Conservation (phyloP, 2,329 filamentous ascomycete species). For the Neurospora sp. region DNA sequence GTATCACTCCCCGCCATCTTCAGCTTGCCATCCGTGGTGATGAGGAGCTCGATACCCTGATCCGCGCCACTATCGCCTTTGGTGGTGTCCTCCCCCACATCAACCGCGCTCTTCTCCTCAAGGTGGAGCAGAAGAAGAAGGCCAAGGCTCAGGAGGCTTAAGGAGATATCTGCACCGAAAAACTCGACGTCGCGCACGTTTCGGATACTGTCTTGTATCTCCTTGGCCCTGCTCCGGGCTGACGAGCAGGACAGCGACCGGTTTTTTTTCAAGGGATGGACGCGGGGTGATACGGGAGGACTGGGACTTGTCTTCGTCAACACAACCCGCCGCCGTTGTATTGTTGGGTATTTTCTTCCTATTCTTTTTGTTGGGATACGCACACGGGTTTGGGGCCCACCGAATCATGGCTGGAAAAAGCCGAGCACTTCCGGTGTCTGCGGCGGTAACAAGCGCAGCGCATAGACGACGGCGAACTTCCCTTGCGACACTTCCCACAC, state of each 20-base stretch:
- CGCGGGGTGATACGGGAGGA: background rate
- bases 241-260: background rate
- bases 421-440: background rate
- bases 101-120: conserved; percentile 78
- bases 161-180: background rate
- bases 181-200: background rate
- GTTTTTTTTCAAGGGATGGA: conserved; percentile 1
- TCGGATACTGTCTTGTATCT: background rate
- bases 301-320: conserved; percentile 5
- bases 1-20: conserved; percentile 94
- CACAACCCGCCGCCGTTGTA: conserved; percentile 2
- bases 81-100: conserved; percentile 98
- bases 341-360: conserved; percentile 5
- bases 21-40: conserved; percentile 97
- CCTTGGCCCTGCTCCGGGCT: background rate
- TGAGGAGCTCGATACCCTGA: conserved; percentile 94
- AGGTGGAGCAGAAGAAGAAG: conserved; percentile 33
- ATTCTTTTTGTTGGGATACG: conserved; percentile 3
- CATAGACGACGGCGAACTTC: background rate
- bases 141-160: conserved; percentile 26
- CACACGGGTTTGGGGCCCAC: background rate
- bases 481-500: background rate
- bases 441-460: background rate
- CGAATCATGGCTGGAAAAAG: background rate
- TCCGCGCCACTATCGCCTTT: conserved; percentile 94